Evolutionary conservation across 2,329 filamentous ascomycete genomes (phyloP).

Genomic region (Trichoderma koningiopsis): DNA sequence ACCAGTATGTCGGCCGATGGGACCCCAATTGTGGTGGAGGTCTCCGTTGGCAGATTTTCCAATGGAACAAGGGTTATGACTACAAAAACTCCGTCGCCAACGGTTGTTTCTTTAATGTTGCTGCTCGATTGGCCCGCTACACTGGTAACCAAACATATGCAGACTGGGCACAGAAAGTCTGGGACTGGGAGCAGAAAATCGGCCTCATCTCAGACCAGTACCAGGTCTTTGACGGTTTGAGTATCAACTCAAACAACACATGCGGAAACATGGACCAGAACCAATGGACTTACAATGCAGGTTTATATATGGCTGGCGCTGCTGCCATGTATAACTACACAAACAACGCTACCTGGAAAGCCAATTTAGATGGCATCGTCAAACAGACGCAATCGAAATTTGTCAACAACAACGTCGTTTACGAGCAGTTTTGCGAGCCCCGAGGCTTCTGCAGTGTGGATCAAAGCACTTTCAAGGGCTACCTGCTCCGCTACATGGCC

Average conservation of each 20-base stretch:
- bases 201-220: slow-evolving; percentile 60
- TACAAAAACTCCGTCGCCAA: slow-evolving; percentile 72
- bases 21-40: slow-evolving; percentile 71
- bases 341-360: slow-evolving; percentile 54
- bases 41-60: slow-evolving; percentile 83
- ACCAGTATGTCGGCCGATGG: slow-evolving; percentile 74
- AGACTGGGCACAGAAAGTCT: slow-evolving; percentile 73
- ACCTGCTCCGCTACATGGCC: slow-evolving; percentile 68
- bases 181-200: slow-evolving; percentile 61
- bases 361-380: slow-evolving; percentile 61
- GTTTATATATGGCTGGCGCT: slow-evolving; percentile 63
- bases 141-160: slow-evolving; percentile 78
- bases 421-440: slow-evolving; percentile 68
- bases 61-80: slow-evolving; percentile 70
- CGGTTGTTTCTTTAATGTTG: slow-evolving; percentile 70
- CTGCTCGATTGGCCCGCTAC: slow-evolving; percentile 72
- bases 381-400: slow-evolving; percentile 55
- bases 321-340: slow-evolving; percentile 68
- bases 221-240: slow-evolving; percentile 56
- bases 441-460: slow-evolving; percentile 66
- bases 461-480: slow-evolving; percentile 76
- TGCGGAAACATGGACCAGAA: slow-evolving; percentile 58
- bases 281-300: slow-evolving; percentile 72
- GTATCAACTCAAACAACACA: slow-evolving; percentile 41
- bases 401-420: slow-evolving; percentile 56